Evolutionary conservation across 1,139 yeast species (phyloP), one percentile per base, ranked within the genome.

Genomic region (Eremothecium gossypii): DNA sequence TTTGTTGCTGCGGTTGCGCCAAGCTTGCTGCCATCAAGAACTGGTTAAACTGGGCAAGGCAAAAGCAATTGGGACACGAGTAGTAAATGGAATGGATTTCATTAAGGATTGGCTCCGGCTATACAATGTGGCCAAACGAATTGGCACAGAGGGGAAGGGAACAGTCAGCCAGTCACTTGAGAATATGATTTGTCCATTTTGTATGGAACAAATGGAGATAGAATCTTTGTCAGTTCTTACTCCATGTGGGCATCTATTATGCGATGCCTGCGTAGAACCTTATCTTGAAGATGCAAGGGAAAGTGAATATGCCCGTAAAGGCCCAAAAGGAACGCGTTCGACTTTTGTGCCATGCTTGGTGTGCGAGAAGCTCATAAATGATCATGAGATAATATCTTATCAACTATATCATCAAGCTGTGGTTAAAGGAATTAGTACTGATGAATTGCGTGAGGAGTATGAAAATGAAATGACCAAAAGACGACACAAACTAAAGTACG

Each of bases 21-120:
- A 91, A 63, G 93, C 95, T 2, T 85, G 96, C 58, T 80, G 89
- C 53, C 97, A 91, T 61, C 77, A 80, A 34, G 79, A 74, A 52
- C 67, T 91, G 44, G 91, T 86, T 31, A 75, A 77, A 47, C 68
- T 83, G 42, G 89, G 89, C 23, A 75, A 70, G 52, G 59, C 68
- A 51, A 70, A 64, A 47, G 64, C 69, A 9, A 60, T 57, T 13
- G 52, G 50, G n/a, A 45, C 57, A 10, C 55, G 48, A 41, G 55
- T 57, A 14, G 57, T 48, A 2, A 52, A 57, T 44, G 60, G 65
- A 39, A 55, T 53, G 42, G 48, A 52, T 43, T 52, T 55, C 42
- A 51, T 53, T 38, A 50, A 49, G 17, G 57, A 56, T 38, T 54
- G 63, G 64, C 31, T 56, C 23, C 44, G 60, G 26, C 44, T 58